A percentile compares a stretch with the other conserved stretches of the same genome.
These are phyloP conservation scores for Iodosphaeria phyllophila DNA, from an alignment of 2,329 filamentous ascomycete species.

Conservation along the genomic window DNA sequence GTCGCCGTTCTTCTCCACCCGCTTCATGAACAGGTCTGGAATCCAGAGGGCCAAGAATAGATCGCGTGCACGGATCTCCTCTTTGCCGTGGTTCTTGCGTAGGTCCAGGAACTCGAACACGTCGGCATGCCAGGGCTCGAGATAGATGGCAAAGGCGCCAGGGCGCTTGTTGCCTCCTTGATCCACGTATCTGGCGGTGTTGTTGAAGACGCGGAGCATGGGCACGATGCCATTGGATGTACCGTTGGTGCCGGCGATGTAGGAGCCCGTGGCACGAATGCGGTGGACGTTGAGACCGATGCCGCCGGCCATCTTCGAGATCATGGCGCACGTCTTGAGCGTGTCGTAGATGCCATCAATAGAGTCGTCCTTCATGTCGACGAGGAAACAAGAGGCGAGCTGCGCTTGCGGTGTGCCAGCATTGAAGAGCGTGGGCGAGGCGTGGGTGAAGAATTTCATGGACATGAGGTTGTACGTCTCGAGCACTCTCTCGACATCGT, in stretches of 20 bases:
- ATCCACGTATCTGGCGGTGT: conserved; percentile 95
- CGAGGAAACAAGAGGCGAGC: conserved; percentile 93
- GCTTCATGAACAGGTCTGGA: conserved; percentile 98
- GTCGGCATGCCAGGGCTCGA: conserved; percentile 97
- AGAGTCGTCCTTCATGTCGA: conserved; percentile 99
- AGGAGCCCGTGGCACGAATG: conserved; percentile 92
- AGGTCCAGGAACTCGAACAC: conserved; percentile 95
- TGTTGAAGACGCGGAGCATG: conserved; percentile 98
- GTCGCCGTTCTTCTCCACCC: conserved; percentile 86
- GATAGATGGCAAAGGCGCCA: conserved; percentile 94
- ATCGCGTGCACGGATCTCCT: conserved; percentile 91
- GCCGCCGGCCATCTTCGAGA: conserved; percentile 97
- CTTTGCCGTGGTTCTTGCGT: conserved; percentile 98
- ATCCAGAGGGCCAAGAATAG: conserved; percentile 98
- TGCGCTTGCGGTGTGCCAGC: conserved; percentile 89
- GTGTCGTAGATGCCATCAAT: conserved; percentile 99
- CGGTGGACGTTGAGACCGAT: conserved; percentile 94
- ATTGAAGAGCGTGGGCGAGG: conserved; percentile 95
- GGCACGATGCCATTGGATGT: conserved; percentile 94
- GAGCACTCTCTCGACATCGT: conserved; percentile 82
- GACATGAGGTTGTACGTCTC: conserved; percentile 99
- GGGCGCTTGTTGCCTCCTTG: conserved; percentile 99
- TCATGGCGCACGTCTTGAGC: conserved; percentile 97
- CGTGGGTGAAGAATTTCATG: conserved; percentile 95
- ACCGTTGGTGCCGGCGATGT: conserved; percentile 95